Evolutionary conservation across 371 early-diverging fungal genomes (phyloP), one percentile per base, ranked within the genome.

Genomic region (Batkoa obscura): DNA sequence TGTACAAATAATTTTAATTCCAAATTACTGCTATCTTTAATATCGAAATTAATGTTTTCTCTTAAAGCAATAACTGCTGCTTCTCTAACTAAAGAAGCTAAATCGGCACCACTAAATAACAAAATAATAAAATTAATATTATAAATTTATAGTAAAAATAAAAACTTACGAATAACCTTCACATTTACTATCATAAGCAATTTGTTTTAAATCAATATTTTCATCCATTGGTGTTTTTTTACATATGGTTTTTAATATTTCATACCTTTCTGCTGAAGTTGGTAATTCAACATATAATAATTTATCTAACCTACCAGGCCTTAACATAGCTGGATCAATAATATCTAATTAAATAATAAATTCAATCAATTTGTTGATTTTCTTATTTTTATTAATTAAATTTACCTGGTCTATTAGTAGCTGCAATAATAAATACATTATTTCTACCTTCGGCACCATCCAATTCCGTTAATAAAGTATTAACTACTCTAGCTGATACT

Each of bases 281-380:
- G 99, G 99, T 43, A 97, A 66, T 61, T 90, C 91, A 0, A 99
- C 96, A 66, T 96, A 94, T 13, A 99, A 74, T 4, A 94, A 68
- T 63, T 94, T 99, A 67, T 99, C 99, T 55, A 99, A 69, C 58
- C 99, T 84, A n/a, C 99, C 99, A 13, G 99, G 98, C 43, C 99
- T 81, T 37, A 99, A 72, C 75, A 99, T 80, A 17, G 99, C 99
- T 4, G 91, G 86, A 63, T 99, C 99, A 57, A 99, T 92, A 70
- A 95, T 88, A 63, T 99, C 90, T 66, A 56, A 3, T 12, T 4
- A 58, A 53, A 17, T 1, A 36, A 36, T 1, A 60, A 23, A 59
- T 34, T 50, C 15, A 55, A 43, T 33, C n/a, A 12, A n/a, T n/a
- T n/a, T n/a, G n/a, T n/a, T n/a, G n/a, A n/a, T n/a, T n/a, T n/a